Base-by-base conservation (phyloP, 1,139 yeast species). In the Sugiyamaella xylanicola region DNA sequence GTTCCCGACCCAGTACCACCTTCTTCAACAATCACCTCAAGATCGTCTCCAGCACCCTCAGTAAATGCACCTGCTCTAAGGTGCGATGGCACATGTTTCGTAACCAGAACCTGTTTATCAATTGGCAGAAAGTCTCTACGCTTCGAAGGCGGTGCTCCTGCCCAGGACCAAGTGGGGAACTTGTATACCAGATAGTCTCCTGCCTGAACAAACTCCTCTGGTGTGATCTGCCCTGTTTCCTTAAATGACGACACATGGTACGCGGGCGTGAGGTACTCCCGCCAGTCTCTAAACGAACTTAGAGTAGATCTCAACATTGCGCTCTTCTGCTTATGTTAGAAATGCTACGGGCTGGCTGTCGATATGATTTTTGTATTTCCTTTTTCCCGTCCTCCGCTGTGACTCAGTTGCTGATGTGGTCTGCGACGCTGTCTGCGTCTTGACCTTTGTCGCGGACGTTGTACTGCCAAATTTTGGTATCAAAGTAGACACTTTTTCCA, bases 131-230 rank as follows among this genome's bases (percentile, higher is more conserved):
- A 93, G 59, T 83, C 86, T 63, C 87, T 79, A 19, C 77, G 75
- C 64, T 80, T 81, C 4, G 76, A 72, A 9, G 79, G 75, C 19
- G 95, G 86, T 8, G 90, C 85, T 2, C 85, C 75, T 5, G 86
- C 69, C 99, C 99, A 93, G 61, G 85, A 83, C 99, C 99, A 93
- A 0, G 98, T 95, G 1, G 99, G 98, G 71, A 95, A 93, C 76
- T 88, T 88, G 72, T 83, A 84, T 37, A 86, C 93, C 59, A 93
- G 74, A 69, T 88, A 91, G 67, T 92, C 97, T n/a, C 98, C 97
- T 4, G 97, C 97, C 55, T 76, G 77, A 8, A 90, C 91, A 72
- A 91, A 92, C 70, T 92, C 97, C 58, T 88, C 96, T 2, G 98
- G 98, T 1, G 96, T 87, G 55, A 93, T 85, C 70, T 92, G 95